Conservation (phyloP, 257 asterid genomes). For the Verbascum thapsus region DNA sequence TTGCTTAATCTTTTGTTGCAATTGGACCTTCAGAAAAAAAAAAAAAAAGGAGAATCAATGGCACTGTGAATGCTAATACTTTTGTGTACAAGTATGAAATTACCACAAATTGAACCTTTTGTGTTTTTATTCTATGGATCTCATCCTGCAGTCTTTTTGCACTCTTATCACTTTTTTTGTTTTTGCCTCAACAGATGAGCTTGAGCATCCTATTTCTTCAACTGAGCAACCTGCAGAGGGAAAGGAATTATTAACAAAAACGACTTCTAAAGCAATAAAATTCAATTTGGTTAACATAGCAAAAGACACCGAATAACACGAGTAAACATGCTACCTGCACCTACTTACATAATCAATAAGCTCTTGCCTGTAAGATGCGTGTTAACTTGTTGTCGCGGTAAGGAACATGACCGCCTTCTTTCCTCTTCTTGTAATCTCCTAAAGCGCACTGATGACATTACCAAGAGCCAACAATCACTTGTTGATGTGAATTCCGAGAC, state of each 20-base stretch:
- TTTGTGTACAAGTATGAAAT: slow-evolving; percentile 21
- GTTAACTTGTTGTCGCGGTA: slow-evolving; percentile 97
- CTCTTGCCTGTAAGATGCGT: slow-evolving; percentile 84
- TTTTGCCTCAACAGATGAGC: slow-evolving; percentile 92
- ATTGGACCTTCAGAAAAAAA: slow-evolving; percentile 83
- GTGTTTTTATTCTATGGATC: slow-evolving; percentile 90
- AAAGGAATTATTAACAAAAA: slow-evolving; percentile 29
- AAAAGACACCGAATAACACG: too few relatives aligned
- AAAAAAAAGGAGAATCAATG: slow-evolving; percentile 40
- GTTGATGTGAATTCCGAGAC: slow-evolving; percentile 92
- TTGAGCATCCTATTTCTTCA: slow-evolving; percentile 98
- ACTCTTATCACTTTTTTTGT: slow-evolving; percentile 95
- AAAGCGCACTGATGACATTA: slow-evolving; percentile 94
- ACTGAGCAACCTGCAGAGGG: slow-evolving; percentile 69
- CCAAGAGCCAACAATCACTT: slow-evolving; percentile 96
- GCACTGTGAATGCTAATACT: slow-evolving; percentile 1
- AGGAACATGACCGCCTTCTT: slow-evolving; percentile 99
- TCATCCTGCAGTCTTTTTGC: slow-evolving; percentile 85
- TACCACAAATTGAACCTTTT: slow-evolving; percentile 56
- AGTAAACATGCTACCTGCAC: too few relatives aligned
- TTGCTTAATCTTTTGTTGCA: slow-evolving; percentile 97
- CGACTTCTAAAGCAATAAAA: too few relatives aligned
- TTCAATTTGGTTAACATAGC: too few relatives aligned
- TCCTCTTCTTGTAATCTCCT: slow-evolving; percentile 93
- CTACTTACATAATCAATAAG: too few relatives aligned